Evolutionary conservation across 2,329 filamentous ascomycete species (phyloP), one percentile per base, ranked within the genome.

Genomic region (Colletotrichum somersetense): DNA sequence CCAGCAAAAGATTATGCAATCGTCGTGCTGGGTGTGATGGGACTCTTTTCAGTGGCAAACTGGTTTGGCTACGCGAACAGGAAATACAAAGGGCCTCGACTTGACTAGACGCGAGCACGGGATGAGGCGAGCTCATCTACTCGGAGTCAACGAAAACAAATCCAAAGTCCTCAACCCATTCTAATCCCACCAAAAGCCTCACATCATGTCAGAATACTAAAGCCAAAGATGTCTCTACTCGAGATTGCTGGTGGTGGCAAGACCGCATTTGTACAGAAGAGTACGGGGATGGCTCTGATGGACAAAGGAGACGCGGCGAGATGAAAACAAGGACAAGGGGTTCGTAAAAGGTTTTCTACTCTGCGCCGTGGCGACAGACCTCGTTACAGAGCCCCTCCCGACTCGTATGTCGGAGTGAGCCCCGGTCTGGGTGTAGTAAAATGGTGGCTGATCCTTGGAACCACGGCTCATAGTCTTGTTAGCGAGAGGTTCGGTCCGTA

Each of bases 271-370:
- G 72, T 80, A 8, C 77, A 76, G 61, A 74, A 76, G 40, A 76
- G 70, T 44, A 67, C 40, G 1, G 77, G 74, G 14, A 61, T 75
- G 2, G 77, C 59, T 2, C 48, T 83, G 1, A 79, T 83, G 4
- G 80, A 78, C 2, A 81, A 83, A 62, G 76, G 75, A 14, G 77
- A 81, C 23, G 74, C 77, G 0, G 62, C 76, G 2, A 20, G 20
- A 42, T 5, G 76, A 78, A 3, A 72, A 78, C 6, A 78, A 83
- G 55, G 48, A 30, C 0, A 66, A 44, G 0, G 73, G 78, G 0
- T 83, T 81, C 61, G 77, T 78, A 0, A 75, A 78, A 81, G 42
- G 5, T 12, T 77, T 83, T 20, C 74, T 83, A 23, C 71, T 83
- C 7, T 82, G 83, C 66, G 81, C 77, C 0, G 73, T 83, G 0